phyloP scores from a whole-genome alignment of 305 asterid genomes.

The Fraxinus sp. region DNA sequence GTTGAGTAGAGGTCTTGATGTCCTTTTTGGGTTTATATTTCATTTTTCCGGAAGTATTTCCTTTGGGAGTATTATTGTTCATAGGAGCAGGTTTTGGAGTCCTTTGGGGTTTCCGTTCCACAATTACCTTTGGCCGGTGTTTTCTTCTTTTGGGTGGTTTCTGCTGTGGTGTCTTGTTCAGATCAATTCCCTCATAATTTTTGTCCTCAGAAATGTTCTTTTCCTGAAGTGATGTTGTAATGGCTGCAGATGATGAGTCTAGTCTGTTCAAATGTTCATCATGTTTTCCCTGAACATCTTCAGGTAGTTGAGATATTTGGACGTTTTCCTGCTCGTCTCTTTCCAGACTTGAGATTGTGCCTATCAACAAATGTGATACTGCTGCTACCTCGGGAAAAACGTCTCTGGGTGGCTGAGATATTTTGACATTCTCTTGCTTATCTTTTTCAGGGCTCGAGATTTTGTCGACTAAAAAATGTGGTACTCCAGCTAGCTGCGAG shows the following conservation, averaged over 20 bases:
- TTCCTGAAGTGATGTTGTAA: constrained; percentile 34
- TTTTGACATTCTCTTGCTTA: constrained; percentile 29
- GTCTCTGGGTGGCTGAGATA: constrained; percentile 32
- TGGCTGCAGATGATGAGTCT: constrained; percentile 33
- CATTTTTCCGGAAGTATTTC: constrained; percentile 49
- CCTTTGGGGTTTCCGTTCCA: constrained; percentile 69
- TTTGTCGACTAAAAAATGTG: constrained; percentile 30
- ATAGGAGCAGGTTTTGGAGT: constrained; percentile 48
- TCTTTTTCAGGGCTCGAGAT: constrained; percentile 36
- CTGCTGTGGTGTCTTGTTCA: constrained; percentile 68
- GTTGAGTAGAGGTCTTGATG: constrained; percentile 37
- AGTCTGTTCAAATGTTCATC: constrained; percentile 31
- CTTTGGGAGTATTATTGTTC: constrained; percentile 32
- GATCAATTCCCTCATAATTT: constrained; percentile 52
- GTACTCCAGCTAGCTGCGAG: constrained; percentile 38
- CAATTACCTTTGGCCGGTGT: constrained; percentile 82
- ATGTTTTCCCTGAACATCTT: constrained; percentile 32
- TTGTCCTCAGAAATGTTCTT: constrained; percentile 33
- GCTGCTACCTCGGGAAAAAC: constrained; percentile 1
- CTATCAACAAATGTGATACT: constrained; percentile 14
- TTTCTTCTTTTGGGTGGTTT: constrained; percentile 70
- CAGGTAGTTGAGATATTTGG: constrained; percentile 26
- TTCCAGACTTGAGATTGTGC: constrained; percentile 34
- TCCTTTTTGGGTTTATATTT: constrained; percentile 53
- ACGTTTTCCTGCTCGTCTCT: constrained; percentile 36